Conservation (phyloP, 208 protist genomes). For the Acanthamoeba sp. region DNA sequence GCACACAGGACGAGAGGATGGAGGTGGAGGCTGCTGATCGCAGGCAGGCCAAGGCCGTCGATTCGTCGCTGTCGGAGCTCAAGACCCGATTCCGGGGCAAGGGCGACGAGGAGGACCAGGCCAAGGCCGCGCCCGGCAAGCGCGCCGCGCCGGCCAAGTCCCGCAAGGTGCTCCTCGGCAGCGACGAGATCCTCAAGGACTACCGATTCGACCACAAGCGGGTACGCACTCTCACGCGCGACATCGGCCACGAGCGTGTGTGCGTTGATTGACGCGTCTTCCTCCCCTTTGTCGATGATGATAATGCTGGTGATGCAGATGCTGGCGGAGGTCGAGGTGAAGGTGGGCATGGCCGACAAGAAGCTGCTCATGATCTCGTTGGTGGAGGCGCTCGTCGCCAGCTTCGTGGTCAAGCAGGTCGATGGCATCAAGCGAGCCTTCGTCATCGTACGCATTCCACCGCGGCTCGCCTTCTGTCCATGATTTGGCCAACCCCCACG, state of each 20-base stretch:
- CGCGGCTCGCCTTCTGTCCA: background rate
- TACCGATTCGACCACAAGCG: slow-evolving; percentile 58
- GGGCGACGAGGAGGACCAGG: slow-evolving; percentile 69
- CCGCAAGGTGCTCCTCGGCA: slow-evolving; percentile 33
- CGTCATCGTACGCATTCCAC: slow-evolving; percentile 65
- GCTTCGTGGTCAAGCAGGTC: slow-evolving; percentile 76
- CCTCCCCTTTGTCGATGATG: no score
- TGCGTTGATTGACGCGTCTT: background rate
- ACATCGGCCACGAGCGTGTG: background rate
- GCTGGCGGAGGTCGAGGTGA: slow-evolving; percentile 64
- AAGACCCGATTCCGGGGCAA: slow-evolving; percentile 44
- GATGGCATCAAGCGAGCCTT: slow-evolving; percentile 78
- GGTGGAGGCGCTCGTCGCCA: slow-evolving; percentile 74
- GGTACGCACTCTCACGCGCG: background rate
- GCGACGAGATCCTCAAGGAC: slow-evolving; percentile 69
- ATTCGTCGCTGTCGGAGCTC: background rate
- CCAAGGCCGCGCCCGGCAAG: slow-evolving; percentile 19
- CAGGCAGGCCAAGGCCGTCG: background rate
- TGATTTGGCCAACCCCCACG: background rate
- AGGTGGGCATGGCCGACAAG: slow-evolving; percentile 77
- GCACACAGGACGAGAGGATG: background rate
- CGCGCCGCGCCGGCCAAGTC: background rate
- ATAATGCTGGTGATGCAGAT: slow-evolving; percentile 53
- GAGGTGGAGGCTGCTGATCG: background rate
- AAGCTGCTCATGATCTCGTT: slow-evolving; percentile 83